Conservation (phyloP, 768 basidiomycete species). For the Boletus vinaceobasis region DNA sequence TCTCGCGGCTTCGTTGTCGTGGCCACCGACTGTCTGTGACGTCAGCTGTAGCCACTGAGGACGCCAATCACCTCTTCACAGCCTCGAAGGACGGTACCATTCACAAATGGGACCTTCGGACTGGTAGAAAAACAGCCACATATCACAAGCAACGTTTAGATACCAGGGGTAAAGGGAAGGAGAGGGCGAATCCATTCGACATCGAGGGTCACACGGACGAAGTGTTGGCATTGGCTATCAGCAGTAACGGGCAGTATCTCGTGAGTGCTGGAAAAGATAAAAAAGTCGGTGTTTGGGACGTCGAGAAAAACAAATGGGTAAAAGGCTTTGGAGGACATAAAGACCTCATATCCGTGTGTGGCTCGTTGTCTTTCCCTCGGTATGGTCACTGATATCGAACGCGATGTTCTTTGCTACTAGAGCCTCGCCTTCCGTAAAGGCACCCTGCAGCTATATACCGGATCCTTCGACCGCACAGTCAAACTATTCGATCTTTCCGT, state of each 20-base stretch:
- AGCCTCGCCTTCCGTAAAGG: slow-evolving; percentile 73
- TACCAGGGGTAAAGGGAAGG: slow-evolving; percentile 54
- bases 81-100: slow-evolving; percentile 90
- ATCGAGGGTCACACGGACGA: slow-evolving; percentile 83
- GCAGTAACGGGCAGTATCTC: slow-evolving; percentile 78
- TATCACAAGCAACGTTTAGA: slow-evolving; percentile 58
- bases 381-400: slow-evolving; percentile 8
- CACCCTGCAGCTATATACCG: slow-evolving; percentile 64
- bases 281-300: slow-evolving; percentile 84
- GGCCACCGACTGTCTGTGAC: slow-evolving; percentile 82
- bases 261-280: slow-evolving; percentile 87
- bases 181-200: slow-evolving; percentile 45
- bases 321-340: slow-evolving; percentile 78
- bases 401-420: slow-evolving; percentile 34
- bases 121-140: slow-evolving; percentile 55
- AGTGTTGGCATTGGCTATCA: slow-evolving; percentile 79
- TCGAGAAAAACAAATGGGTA: slow-evolving; percentile 69
- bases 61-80: slow-evolving; percentile 76
- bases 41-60: slow-evolving; percentile 71
- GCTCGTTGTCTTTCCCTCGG: slow-evolving; percentile 37
- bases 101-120: slow-evolving; percentile 75
- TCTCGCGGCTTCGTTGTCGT: slow-evolving; percentile 53
- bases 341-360: slow-evolving; percentile 63
- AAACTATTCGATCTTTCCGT: slow-evolving; percentile 83
- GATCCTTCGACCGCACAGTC: slow-evolving; percentile 82